phyloP scores from a whole-genome alignment of 179 eudicot genomes.

The Carnegiea gigantea region DNA sequence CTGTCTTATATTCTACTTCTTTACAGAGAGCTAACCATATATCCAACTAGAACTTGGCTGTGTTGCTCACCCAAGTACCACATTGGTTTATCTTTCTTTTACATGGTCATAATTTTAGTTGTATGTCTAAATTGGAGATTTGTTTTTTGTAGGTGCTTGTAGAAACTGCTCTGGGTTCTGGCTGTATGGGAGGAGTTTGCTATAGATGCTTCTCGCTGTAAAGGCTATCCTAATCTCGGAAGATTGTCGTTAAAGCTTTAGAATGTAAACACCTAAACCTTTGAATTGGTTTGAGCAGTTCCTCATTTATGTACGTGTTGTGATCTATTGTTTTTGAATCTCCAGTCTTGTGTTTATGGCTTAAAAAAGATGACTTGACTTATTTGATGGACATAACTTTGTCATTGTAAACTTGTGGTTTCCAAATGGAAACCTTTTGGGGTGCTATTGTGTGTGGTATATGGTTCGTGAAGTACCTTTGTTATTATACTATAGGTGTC shows the following conservation, averaged over 20 bases:
- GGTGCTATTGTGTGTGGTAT: no score
- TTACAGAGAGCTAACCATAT: background rate
- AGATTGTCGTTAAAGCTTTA: slow-evolving; percentile 77
- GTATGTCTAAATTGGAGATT: slow-evolving; percentile 17
- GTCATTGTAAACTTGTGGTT: no score
- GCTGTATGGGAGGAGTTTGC: slow-evolving; percentile 79
- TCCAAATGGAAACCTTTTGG: no score
- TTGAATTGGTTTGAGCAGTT: slow-evolving; percentile 4
- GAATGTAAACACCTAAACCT: slow-evolving; percentile 50
- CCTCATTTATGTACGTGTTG: no score
- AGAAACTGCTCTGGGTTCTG: slow-evolving; percentile 36
- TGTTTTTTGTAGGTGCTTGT: slow-evolving; percentile 57
- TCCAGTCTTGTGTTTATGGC: no score
- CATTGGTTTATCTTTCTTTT: background rate
- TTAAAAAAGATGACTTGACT: no score
- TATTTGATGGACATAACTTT: no score
- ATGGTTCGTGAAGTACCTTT: no score
- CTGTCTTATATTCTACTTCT: background rate
- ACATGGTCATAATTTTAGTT: slow-evolving; percentile 11
- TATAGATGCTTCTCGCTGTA: slow-evolving; percentile 71
- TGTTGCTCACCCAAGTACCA: background rate
- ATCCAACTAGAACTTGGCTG: background rate
- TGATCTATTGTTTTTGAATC: no score
- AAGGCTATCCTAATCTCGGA: slow-evolving; percentile 83
- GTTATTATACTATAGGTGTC: no score